Percentiles rank a stretch among this genome's conserved stretches.
phyloP scores from a whole-genome alignment of 345 rosid species.

The Linum usitatissimum region DNA sequence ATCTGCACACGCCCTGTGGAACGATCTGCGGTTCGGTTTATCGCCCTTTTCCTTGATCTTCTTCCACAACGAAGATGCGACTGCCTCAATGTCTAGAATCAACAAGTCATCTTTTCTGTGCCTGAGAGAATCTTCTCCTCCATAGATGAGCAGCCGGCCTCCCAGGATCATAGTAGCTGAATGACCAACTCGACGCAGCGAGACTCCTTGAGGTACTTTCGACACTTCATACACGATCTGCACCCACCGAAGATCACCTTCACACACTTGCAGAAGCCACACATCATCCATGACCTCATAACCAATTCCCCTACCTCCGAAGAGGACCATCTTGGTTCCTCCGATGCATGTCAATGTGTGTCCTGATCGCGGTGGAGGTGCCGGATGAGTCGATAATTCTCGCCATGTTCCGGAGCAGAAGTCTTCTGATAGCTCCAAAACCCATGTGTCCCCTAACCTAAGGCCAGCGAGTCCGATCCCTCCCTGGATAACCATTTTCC shows the following conservation, averaged over 20 bases:
- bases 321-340: constrained; percentile 42
- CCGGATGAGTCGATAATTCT: constrained; percentile 38
- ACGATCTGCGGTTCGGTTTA: constrained; percentile 52
- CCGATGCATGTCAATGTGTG: constrained; percentile 68
- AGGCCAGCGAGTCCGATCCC: constrained; percentile 68
- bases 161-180: constrained; percentile 66
- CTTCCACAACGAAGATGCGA: constrained; percentile 36
- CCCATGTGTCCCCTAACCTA: constrained; percentile 78
- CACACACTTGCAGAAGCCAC: constrained; percentile 59
- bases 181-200: constrained; percentile 93
- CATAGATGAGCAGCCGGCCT: constrained; percentile 63
- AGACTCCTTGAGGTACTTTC: constrained; percentile 40
- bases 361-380: constrained; percentile 92
- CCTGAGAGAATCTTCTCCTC: constrained; percentile 85
- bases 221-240: constrained; percentile 45
- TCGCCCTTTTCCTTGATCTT: constrained; percentile 44
- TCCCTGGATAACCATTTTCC: constrained; percentile 73
- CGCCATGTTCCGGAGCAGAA: constrained; percentile 51
- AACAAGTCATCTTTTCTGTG: constrained; percentile 81
- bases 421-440: constrained; percentile 60
- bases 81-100: constrained; percentile 44
- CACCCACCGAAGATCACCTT: constrained; percentile 42
- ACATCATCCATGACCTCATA: constrained; percentile 78
- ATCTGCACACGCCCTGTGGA: constrained; percentile 75
- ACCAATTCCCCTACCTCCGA: constrained; percentile 87